A percentile compares a stretch with the other conserved stretches of the same genome.
These are phyloP conservation scores for Herpotrichia juniperi DNA, from an alignment of 2,329 filamentous ascomycete species.

Conservation along the genomic window DNA sequence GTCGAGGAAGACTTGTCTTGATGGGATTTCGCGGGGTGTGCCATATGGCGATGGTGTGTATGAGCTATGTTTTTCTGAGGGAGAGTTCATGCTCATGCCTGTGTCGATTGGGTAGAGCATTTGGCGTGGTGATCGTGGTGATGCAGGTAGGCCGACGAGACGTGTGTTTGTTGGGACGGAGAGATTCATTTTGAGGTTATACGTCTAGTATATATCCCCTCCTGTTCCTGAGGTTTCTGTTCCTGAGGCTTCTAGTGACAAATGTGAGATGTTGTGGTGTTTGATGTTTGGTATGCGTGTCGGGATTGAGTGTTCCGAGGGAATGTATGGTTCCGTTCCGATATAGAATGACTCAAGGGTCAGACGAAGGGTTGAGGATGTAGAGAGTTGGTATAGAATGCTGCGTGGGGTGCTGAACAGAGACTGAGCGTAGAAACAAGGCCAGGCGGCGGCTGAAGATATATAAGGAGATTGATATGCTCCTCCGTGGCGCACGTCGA, in stretches of 20 bases:
- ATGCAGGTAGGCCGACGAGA: not conserved
- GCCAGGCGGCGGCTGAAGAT: constrained; percentile 13
- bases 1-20: constrained; percentile 19
- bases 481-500: constrained; percentile 25
- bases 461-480: constrained; percentile 25
- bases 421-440: not conserved
- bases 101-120: not conserved
- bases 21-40: constrained; percentile 8
- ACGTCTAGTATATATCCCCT: not conserved
- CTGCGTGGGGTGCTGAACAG: not conserved
- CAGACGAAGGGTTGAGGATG: not conserved
- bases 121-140: constrained; percentile 3
- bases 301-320: not conserved
- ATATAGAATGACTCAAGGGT: not conserved
- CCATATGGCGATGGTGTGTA: not conserved
- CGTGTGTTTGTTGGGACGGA: not conserved
- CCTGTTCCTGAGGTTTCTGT: too few species aligned
- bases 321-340: not conserved
- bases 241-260: constrained; percentile 2
- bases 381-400: not conserved
- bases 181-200: not conserved
- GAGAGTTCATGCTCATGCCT: not conserved
- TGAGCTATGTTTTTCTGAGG: not conserved
- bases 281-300: not conserved
- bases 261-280: constrained; percentile 1